Conservation (phyloP, 331 rosid genomes). For the Telfairia occidentalis region DNA sequence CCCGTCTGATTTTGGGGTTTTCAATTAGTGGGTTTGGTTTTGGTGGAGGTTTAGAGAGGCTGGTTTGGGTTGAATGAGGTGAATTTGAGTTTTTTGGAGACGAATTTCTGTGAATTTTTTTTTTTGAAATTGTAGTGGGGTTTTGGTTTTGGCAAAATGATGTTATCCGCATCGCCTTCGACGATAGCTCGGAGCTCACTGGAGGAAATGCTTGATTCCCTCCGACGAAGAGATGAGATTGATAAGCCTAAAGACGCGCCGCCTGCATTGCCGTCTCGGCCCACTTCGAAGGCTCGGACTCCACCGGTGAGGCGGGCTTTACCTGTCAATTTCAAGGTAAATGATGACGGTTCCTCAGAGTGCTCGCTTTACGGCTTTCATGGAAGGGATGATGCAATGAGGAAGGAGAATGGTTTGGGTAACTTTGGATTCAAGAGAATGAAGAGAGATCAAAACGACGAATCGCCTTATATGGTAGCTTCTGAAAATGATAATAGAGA, state of each 20-base stretch:
- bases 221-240: constrained; percentile 59
- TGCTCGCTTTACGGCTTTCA: constrained; percentile 20
- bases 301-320: constrained; percentile 64
- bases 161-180: constrained; percentile 56
- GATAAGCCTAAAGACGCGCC: constrained; percentile 79
- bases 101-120: constrained; percentile 10
- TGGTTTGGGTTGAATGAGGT: constrained; percentile 13
- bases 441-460: constrained; percentile 30
- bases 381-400: constrained; percentile 29
- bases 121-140: constrained; percentile 2
- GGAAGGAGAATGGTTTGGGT: constrained; percentile 44
- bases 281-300: constrained; percentile 56
- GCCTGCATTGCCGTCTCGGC: constrained; percentile 93
- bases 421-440: constrained; percentile 53
- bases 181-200: constrained; percentile 67
- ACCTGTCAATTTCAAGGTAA: constrained; percentile 45
- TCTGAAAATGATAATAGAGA: constrained; percentile 24
- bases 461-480: constrained; percentile 52
- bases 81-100: constrained; percentile 21
- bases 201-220: constrained; percentile 93
- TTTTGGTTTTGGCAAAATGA: constrained; percentile 31
- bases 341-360: constrained; percentile 12
- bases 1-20: constrained; percentile 22
- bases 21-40: constrained; percentile 14
- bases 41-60: constrained; percentile 9